Evolutionary conservation across 2,329 filamentous ascomycete species (phyloP).

Genomic region (Pseudocercospora eumusae): DNA sequence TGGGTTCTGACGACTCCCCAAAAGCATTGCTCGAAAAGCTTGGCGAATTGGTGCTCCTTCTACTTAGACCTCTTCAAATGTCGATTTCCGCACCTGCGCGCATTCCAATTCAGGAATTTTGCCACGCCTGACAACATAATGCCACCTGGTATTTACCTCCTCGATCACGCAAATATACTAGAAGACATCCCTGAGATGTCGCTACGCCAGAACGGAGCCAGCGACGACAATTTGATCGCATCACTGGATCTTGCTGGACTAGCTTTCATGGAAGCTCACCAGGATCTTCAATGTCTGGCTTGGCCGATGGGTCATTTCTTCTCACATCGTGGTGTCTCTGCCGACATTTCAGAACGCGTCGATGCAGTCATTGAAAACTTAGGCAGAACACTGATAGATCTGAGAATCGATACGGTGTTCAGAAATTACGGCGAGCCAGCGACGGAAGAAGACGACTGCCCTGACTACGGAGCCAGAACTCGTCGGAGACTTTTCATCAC

Average conservation of each 20-base stretch:
- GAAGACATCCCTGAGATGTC: background rate
- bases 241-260: conserved; percentile 31
- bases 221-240: background rate
- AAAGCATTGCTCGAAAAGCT: conserved; percentile 2
- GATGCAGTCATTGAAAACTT: conserved; percentile 44
- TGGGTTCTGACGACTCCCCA: conserved; percentile 36
- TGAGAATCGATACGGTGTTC: conserved; percentile 45
- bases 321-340: conserved; percentile 33
- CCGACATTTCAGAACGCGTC: conserved; percentile 33
- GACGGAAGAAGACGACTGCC: conserved; percentile 2
- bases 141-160: conserved; percentile 42
- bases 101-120: conserved; percentile 52
- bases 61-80: conserved; percentile 39
- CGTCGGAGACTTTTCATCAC: conserved; percentile 43
- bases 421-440: conserved; percentile 31
- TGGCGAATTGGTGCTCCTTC: conserved; percentile 29
- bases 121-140: conserved; percentile 43
- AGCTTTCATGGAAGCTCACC: conserved; percentile 48
- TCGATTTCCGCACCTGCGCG: conserved; percentile 47
- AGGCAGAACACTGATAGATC: conserved; percentile 43
- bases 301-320: conserved; percentile 53
- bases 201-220: background rate
- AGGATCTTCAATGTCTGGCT: conserved; percentile 47
- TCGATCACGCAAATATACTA: conserved; percentile 1
- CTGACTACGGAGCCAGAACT: conserved; percentile 13